These are phyloP conservation scores for Sporothrix globosa DNA, from an alignment of 2,329 filamentous ascomycete genomes.

Conservation along the genomic window DNA sequence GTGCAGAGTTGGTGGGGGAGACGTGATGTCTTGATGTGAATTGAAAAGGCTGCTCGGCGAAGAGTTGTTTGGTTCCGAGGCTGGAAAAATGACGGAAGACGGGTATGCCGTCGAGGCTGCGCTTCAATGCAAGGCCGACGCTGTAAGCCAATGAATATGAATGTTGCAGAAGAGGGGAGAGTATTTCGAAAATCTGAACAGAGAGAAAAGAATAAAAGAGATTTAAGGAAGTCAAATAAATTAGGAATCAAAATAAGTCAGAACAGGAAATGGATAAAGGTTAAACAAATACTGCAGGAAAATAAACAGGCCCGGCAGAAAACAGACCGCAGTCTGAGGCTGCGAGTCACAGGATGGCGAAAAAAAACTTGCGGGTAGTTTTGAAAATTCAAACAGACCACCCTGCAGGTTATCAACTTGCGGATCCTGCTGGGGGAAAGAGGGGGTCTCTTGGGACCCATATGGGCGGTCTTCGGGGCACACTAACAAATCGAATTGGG, in stretches of 20 bases:
- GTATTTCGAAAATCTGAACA: constrained; percentile 8
- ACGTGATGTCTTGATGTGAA: not conserved
- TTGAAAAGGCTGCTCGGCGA: too few species aligned
- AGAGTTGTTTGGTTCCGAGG: constrained; percentile 18
- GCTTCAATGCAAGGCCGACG: constrained; percentile 20
- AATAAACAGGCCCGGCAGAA: not conserved
- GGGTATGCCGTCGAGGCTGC: constrained; percentile 3
- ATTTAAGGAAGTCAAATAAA: not conserved
- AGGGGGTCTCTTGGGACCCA: not conserved
- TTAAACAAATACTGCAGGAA: not conserved
- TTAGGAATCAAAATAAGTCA: constrained; percentile 2
- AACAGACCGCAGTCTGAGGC: constrained; percentile 7
- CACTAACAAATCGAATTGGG: constrained; percentile 11
- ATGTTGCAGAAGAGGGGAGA: not conserved
- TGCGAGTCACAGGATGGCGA: constrained; percentile 18
- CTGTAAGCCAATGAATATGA: constrained; percentile 2
- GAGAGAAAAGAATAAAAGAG: not conserved
- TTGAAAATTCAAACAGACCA: constrained; percentile 13
- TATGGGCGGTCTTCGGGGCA: not conserved
- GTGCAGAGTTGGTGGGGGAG: not conserved
- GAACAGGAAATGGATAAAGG: not conserved
- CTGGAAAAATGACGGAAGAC: constrained; percentile 11
- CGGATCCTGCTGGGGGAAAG: constrained; percentile 21
- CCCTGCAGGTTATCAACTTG: constrained; percentile 11
- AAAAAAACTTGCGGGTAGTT: not conserved